A percentile compares a stretch with the other conserved stretches of the same genome.
phyloP scores from a whole-genome alignment of 495 filamentous ascomycete genomes.

The Aeminium ludgeri region DNA sequence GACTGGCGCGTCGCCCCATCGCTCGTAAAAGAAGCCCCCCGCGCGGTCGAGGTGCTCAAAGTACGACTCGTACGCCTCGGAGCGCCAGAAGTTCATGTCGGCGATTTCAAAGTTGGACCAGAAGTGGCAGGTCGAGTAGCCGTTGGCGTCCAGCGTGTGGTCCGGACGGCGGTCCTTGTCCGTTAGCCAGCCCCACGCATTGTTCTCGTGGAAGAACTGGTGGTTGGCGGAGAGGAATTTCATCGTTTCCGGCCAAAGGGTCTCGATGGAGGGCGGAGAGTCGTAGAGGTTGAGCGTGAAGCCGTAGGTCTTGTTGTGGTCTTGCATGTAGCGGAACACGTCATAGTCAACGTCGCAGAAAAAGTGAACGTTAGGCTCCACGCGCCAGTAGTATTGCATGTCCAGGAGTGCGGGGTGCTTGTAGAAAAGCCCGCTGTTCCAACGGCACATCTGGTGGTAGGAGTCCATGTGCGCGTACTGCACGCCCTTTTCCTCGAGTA shows the following conservation, averaged over 20 bases:
- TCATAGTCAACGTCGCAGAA: constrained; percentile 99
- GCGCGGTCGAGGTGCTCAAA: constrained; percentile 90
- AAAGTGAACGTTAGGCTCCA: constrained; percentile 97
- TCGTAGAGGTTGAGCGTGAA: constrained; percentile 98
- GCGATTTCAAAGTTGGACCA: constrained; percentile 99
- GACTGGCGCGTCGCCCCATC: constrained; percentile 97
- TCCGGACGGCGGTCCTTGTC: constrained; percentile 62
- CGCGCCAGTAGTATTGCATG: constrained; percentile 92
- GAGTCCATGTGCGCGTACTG: constrained; percentile 78
- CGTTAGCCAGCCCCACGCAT: constrained; percentile 72
- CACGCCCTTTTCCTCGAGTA: constrained; percentile 67
- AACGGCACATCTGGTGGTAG: constrained; percentile 99
- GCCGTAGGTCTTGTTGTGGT: constrained; percentile 95
- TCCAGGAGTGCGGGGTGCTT: constrained; percentile 75
- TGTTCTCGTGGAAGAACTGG: constrained; percentile 64
- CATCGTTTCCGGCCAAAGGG: constrained; percentile 86
- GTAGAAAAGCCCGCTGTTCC: constrained; percentile 97
- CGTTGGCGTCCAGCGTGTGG: constrained; percentile 62
- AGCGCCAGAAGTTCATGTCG: constrained; percentile 87
- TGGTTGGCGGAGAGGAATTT: constrained; percentile 78
- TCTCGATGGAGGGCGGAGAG: constrained; percentile 63
- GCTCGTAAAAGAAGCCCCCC: constrained; percentile 96
- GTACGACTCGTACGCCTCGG: constrained; percentile 80
- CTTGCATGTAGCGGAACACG: constrained; percentile 94
- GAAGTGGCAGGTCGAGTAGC: constrained; percentile 99